phyloP scores from a whole-genome alignment of 371 early-diverging fungal genomes.

The Furculomyces boomerangus region DNA sequence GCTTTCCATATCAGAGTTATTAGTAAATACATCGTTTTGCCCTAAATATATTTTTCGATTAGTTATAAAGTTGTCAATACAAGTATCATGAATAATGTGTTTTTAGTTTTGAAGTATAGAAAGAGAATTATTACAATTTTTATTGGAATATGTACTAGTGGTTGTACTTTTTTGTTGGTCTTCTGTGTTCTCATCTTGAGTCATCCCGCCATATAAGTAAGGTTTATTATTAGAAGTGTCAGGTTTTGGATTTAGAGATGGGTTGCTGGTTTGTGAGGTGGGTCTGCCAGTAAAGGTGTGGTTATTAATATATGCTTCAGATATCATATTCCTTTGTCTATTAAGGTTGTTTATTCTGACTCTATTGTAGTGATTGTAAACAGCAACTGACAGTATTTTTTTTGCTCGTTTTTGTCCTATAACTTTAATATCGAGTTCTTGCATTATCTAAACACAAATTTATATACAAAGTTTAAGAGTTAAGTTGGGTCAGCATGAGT shows the following conservation, averaged over 20 bases:
- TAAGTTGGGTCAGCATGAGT: neutral
- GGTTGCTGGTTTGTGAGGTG: neutral
- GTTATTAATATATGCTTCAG: neutral
- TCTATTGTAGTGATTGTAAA: slow-evolving; percentile 73
- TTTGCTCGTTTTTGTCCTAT: slow-evolving; percentile 79
- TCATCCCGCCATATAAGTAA: neutral
- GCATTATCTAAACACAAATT: slow-evolving; percentile 38
- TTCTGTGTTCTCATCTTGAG: no score
- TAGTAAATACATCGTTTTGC: no score
- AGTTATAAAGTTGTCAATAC: no score
- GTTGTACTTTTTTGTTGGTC: no score
- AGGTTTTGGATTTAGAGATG: neutral
- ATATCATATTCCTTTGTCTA: slow-evolving; percentile 14
- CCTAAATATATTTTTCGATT: no score
- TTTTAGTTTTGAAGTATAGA: no score
- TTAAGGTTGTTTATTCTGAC: slow-evolving; percentile 41
- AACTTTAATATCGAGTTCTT: slow-evolving; percentile 65
- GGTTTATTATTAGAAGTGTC: neutral
- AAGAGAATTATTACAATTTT: no score
- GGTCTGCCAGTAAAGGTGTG: neutral
- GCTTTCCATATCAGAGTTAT: no score
- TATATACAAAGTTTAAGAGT: neutral
- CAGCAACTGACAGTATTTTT: slow-evolving; percentile 62
- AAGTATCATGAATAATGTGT: no score
- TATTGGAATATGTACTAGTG: no score